phyloP scores from a whole-genome alignment of 2,329 filamentous ascomycete genomes.

The Phialemoniopsis sp. region DNA sequence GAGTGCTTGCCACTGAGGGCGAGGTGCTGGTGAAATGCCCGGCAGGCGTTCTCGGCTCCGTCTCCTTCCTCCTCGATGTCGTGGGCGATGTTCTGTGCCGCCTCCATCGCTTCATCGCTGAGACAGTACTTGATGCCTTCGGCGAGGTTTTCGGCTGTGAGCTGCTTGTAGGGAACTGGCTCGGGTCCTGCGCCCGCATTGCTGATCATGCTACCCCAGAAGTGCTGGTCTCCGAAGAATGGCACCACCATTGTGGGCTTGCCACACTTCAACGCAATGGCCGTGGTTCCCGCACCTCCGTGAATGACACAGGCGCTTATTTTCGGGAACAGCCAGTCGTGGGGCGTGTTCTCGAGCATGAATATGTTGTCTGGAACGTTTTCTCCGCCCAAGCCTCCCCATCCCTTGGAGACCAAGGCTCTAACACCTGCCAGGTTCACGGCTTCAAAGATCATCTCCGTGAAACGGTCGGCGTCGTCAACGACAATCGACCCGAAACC shows the following conservation, averaged over 20 bases:
- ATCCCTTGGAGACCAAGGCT: slow-evolving; percentile 70
- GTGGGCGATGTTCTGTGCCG: slow-evolving; percentile 54
- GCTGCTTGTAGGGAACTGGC: slow-evolving; percentile 63
- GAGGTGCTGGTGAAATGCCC: slow-evolving; percentile 60
- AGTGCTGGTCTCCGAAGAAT: slow-evolving; percentile 77
- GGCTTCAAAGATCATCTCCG: slow-evolving; percentile 67
- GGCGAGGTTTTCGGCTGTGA: slow-evolving; percentile 59
- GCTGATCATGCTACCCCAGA: slow-evolving; percentile 70
- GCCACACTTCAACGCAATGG: slow-evolving; percentile 67
- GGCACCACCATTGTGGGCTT: slow-evolving; percentile 73
- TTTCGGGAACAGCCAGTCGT: slow-evolving; percentile 72
- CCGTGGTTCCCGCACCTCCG: slow-evolving; percentile 74
- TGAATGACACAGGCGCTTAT: slow-evolving; percentile 68
- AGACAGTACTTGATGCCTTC: slow-evolving; percentile 69
- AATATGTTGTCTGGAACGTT: slow-evolving; percentile 60
- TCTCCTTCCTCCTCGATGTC: slow-evolving; percentile 61
- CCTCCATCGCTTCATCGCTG: slow-evolving; percentile 53
- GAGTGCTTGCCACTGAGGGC: slow-evolving; percentile 43
- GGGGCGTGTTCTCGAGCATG: slow-evolving; percentile 70
- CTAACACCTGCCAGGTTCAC: slow-evolving; percentile 62
- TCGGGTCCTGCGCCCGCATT: slow-evolving; percentile 60
- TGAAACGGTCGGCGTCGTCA: slow-evolving; percentile 66
- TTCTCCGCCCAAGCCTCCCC: slow-evolving; percentile 65
- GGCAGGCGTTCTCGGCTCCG: slow-evolving; percentile 65
- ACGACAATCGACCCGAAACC: slow-evolving; percentile 76